Evolutionary conservation across 1,139 yeast genomes (phyloP).

Genomic region (Zygoascus meyerae): DNA sequence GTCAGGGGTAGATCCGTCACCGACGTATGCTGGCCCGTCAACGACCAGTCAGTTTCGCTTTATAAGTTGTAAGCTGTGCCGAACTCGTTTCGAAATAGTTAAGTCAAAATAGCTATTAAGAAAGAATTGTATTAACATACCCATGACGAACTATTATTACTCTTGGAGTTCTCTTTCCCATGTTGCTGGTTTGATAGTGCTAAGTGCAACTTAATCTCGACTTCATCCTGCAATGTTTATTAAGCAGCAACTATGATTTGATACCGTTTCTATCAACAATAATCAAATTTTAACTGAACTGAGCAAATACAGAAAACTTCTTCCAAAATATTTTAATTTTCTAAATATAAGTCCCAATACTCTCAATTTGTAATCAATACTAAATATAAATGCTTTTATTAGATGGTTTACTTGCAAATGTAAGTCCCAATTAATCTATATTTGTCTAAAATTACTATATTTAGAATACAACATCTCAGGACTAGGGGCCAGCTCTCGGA

Average conservation of each 20-base stretch:
- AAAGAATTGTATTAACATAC: constrained; percentile 21
- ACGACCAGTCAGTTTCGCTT: constrained; percentile 93
- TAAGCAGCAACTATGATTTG: background rate
- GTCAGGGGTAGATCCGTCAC: constrained; percentile 76
- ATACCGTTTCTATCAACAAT: background rate
- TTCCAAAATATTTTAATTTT: background rate
- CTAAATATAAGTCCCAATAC: background rate
- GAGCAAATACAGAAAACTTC: background rate
- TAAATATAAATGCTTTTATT: background rate
- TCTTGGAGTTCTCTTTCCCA: constrained; percentile 48
- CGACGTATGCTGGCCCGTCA: constrained; percentile 87
- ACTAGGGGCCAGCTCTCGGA: no score
- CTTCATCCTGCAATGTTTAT: background rate
- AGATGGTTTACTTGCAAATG: background rate
- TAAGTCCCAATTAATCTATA: no score
- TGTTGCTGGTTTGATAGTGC: background rate
- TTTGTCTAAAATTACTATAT: no score
- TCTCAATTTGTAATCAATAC: background rate
- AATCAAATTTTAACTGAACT: background rate
- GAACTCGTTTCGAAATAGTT: no score
- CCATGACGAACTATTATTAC: constrained; percentile 76
- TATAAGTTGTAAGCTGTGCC: background rate
- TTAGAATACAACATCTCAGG: no score
- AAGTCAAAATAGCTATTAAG: constrained; percentile 2
- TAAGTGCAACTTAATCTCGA: background rate